These are phyloP conservation scores for Apiotrichum porosum DNA, from an alignment of 1,284 basidiomycete genomes.

Conservation along the genomic window DNA sequence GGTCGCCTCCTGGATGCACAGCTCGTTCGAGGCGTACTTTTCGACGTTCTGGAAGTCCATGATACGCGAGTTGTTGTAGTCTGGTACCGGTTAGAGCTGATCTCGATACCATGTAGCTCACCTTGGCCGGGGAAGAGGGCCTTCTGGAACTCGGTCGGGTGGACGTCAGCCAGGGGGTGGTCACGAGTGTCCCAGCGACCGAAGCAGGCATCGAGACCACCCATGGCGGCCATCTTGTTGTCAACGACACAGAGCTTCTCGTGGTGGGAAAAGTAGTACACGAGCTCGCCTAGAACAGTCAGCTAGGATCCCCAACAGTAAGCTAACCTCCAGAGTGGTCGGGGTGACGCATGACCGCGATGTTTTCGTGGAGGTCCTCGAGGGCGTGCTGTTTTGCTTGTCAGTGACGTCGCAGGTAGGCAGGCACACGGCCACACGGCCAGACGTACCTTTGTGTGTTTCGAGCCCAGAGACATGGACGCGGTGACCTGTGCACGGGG, in stretches of 20 bases:
- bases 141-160: constrained; percentile 72
- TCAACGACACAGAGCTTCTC: constrained; percentile 64
- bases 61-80: constrained; percentile 71
- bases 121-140: constrained; percentile 84
- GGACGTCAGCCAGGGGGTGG: constrained; percentile 76
- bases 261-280: constrained; percentile 50
- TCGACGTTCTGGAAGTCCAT: constrained; percentile 59
- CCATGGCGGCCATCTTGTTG: constrained; percentile 62
- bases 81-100: constrained; percentile 43
- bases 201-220: constrained; percentile 86
- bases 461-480: constrained; percentile 80
- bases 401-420: no score
- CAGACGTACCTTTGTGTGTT: constrained; percentile 77
- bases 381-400: constrained; percentile 65
- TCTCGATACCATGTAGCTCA: neutral
- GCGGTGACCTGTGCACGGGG: constrained; percentile 60
- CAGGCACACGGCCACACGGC: no score
- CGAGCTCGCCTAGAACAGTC: constrained; percentile 28
- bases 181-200: constrained; percentile 89
- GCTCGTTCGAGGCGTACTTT: constrained; percentile 68
- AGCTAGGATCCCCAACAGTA: constrained; percentile 23
- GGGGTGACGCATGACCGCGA: constrained; percentile 78
- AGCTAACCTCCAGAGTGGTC: constrained; percentile 81
- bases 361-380: constrained; percentile 77
- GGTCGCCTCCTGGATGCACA: constrained; percentile 65